Percentiles rank a stretch among this genome's conserved stretches.
Evolutionary conservation across 805 yeast genomes (phyloP).

Genomic region (Saccharomycodes ludwigii): DNA sequence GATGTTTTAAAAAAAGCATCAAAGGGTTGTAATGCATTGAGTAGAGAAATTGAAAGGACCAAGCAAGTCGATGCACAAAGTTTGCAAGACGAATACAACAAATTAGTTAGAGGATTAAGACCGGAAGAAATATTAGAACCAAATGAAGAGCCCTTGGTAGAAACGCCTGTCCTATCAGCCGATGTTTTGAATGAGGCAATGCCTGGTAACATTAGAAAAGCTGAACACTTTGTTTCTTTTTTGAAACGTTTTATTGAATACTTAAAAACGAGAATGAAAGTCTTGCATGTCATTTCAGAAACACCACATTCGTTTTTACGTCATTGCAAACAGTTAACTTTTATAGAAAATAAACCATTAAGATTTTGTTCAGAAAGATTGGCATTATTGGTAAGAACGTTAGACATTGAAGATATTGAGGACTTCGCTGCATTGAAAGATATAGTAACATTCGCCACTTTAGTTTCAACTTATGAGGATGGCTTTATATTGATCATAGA

Average conservation of each 20-base stretch:
- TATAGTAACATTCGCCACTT: conserved; percentile 92
- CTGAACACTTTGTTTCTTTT: conserved; percentile 93
- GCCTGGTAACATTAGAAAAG: conserved; percentile 94
- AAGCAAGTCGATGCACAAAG: conserved; percentile 72
- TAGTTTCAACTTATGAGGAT: conserved; percentile 86
- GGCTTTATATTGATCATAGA: conserved; percentile 89
- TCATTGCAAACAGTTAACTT: conserved; percentile 86
- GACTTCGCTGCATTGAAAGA: conserved; percentile 90
- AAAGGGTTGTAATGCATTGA: conserved; percentile 69
- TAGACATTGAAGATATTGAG: conserved; percentile 79
- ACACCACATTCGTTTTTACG: conserved; percentile 89
- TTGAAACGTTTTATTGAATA: conserved; percentile 88
- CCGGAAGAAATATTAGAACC: conserved; percentile 61
- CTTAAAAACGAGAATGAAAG: conserved; percentile 94
- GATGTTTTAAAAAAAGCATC: conserved; percentile 80
- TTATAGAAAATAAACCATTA: conserved; percentile 83
- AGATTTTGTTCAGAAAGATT: conserved; percentile 86
- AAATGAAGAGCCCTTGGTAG: conserved; percentile 46
- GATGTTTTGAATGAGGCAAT: conserved; percentile 86
- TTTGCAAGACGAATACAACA: conserved; percentile 82
- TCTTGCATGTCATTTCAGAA: conserved; percentile 92
- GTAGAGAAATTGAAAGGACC: conserved; percentile 75
- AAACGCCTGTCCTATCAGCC: conserved; percentile 76
- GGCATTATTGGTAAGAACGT: conserved; percentile 75
- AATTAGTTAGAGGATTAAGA: conserved; percentile 78